Evolutionary conservation across 352 stramenopile species (phyloP), one percentile per base, ranked within the genome.

Genomic region (Bremia lactucae): DNA sequence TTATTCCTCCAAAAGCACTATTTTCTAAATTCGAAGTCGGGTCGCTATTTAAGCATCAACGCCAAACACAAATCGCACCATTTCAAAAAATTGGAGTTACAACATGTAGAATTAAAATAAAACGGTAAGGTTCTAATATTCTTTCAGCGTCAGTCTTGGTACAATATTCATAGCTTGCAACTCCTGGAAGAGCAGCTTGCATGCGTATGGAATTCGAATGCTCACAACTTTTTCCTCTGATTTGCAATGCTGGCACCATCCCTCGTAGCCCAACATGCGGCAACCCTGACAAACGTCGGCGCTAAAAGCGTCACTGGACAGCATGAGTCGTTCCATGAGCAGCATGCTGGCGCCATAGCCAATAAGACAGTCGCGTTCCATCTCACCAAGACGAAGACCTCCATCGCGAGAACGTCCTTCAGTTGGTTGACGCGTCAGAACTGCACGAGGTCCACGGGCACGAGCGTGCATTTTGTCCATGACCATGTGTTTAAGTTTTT

Each of bases 401-500:
- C 97, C 97, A 54, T 99, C 95, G 23, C 96, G 87, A 31, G 90
- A 96, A 19, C 96, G 75, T 45, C 97, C 97, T 81, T 99, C 96
- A 3, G 96, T 99, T 10, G 97, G 97, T 68, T 99, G 97, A 1
- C 96, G 82, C 31, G 97, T 99, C 1, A 99, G 77, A 29, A 95
- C 82, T 2, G 94, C 95, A 18, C 95, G 82, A 23, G 95, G 95
- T 11, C 95, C 95, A 31, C 95, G 78, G 13, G 96, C 91, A 49
- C 97, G 83, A 14, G 96, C 96, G 65, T 99, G 96, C 83, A 99
- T 98, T 75, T 99, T 99, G 72, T 99, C 97, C 76, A 99, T 95
- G n/a, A 99, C 97, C 97, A 99, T 99, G 65, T 99, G 97, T 75
- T 99, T 99, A 13, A 99, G 78, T 65, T 99, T 99, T 67, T 99